Evolutionary conservation across 2,329 filamentous ascomycete species (phyloP), one percentile per base, ranked within the genome.

Genomic region (Onygenales sp.): DNA sequence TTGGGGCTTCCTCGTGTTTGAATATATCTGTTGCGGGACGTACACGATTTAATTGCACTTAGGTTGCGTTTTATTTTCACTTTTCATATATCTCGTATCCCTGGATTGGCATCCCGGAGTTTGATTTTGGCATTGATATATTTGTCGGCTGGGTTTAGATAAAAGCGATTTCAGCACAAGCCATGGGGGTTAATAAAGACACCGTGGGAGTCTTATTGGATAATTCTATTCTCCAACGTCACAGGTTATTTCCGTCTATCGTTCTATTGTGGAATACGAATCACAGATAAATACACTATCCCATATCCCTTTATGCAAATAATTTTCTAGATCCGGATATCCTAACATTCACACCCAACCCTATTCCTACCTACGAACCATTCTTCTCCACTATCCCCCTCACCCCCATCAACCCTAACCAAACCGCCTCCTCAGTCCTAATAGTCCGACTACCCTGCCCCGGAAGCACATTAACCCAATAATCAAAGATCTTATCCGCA

Each of bases 381-480:
- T 59, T 65, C 7, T 52, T 54, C 44, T 64, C 54, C 14, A 64
- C 81, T 76, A 85, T 54, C 55, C 73, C 76, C 63, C 83, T 79
- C 64, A 93, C 64, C 2, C 82, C 81, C 62, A 84, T 85, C 65
- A 94, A 67, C 0, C 84, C 87, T 64, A 93, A 81, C 72, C 86
- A 87, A 14, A 94, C 71, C 1, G 88, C 88, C 70, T 95, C 89
- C 61, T 94, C 88, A 0, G 88, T 93, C 57, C 87, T 75, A 57
- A 95, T 92, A 1, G 84, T 89, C 61, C 88, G 77, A 65, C 87
- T 92, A 0, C 88, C 88, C 67, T 94, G 89, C 1, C 83, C 82
- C 3, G 88, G 87, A 58, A 90, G 76, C 44, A 93, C 77, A 67
- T 95, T 88, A 14, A 94, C 77, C 88, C 88, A 94, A 60, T 84